These are phyloP conservation scores for Bruguiera hainesii DNA, from an alignment of 441 rosid species.

Conservation along the genomic window DNA sequence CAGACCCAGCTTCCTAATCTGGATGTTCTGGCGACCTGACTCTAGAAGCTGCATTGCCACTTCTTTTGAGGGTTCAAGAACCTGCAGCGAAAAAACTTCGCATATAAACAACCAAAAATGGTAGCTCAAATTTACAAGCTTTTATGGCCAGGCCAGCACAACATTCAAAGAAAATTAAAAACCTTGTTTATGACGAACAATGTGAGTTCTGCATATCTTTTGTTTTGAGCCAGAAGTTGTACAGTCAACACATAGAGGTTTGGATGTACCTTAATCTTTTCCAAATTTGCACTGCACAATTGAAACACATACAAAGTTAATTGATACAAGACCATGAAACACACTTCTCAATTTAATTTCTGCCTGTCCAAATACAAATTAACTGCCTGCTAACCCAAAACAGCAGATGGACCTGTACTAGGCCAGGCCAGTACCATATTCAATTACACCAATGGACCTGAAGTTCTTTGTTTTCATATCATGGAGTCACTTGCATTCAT, in stretches of 20 bases:
- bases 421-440: too few relatives aligned
- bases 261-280: slow-evolving; percentile 73
- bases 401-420: too few relatives aligned
- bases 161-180: slow-evolving; percentile 11
- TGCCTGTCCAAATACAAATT: too few relatives aligned
- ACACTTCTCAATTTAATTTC: not conserved
- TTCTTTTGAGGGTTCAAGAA: slow-evolving; percentile 94
- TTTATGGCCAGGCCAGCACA: not conserved
- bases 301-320: slow-evolving; percentile 13
- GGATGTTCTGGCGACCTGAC: slow-evolving; percentile 62
- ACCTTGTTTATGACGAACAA: slow-evolving; percentile 84
- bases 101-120: slow-evolving; percentile 12
- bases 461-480: not conserved
- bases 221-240: slow-evolving; percentile 69
- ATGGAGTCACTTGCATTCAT: not conserved
- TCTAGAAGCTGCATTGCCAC: slow-evolving; percentile 92
- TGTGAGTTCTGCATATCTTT: slow-evolving; percentile 75
- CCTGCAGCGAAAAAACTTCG: slow-evolving; percentile 37
- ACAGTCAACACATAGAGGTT: slow-evolving; percentile 67
- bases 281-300: slow-evolving; percentile 63
- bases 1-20: slow-evolving; percentile 79
- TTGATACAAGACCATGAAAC: not conserved
- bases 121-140: not conserved
- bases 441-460: not conserved
- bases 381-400: too few relatives aligned